A percentile compares a stretch with the other conserved stretches of the same genome.
These are phyloP conservation scores for Coemansia aciculifera DNA, from an alignment of 192 early-diverging fungal species.

Conservation along the genomic window DNA sequence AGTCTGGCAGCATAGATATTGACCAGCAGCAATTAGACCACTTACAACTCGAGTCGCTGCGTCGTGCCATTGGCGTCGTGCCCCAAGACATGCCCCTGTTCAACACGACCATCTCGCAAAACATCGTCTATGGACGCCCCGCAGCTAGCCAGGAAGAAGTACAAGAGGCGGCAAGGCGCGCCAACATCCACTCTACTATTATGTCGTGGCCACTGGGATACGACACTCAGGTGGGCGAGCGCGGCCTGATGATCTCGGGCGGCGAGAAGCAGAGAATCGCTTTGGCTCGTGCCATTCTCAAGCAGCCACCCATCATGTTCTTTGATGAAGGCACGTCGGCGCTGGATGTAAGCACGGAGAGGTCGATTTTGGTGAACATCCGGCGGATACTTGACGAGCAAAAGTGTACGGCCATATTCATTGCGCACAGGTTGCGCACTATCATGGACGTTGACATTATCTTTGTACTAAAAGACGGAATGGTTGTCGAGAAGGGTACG, in stretches of 20 bases:
- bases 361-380: slow-evolving; percentile 82
- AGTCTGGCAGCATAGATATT: slow-evolving; percentile 73
- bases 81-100: slow-evolving; percentile 92
- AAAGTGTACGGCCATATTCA: slow-evolving; percentile 83
- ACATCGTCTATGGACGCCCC: slow-evolving; percentile 87
- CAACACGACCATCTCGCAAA: slow-evolving; percentile 89
- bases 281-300: slow-evolving; percentile 53
- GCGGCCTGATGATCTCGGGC: slow-evolving; percentile 71
- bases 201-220: slow-evolving; percentile 61
- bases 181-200: slow-evolving; percentile 66
- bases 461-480: slow-evolving; percentile 85
- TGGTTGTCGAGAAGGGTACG: slow-evolving; percentile 80
- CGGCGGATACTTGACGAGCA: slow-evolving; percentile 67
- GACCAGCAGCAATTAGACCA: slow-evolving; percentile 82
- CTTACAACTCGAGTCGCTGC: slow-evolving; percentile 77
- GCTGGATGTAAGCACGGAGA: slow-evolving; percentile 63
- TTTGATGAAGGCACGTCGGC: slow-evolving; percentile 69
- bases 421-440: slow-evolving; percentile 91
- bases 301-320: slow-evolving; percentile 60
- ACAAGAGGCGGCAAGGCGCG: slow-evolving; percentile 58
- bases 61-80: slow-evolving; percentile 81
- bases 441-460: slow-evolving; percentile 90
- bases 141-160: slow-evolving; percentile 64
- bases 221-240: slow-evolving; percentile 70
- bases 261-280: slow-evolving; percentile 70